A percentile compares a stretch with the other conserved stretches of the same genome.
These are phyloP conservation scores for Penicillium coffeae DNA, from an alignment of 495 filamentous ascomycete species.

Conservation along the genomic window DNA sequence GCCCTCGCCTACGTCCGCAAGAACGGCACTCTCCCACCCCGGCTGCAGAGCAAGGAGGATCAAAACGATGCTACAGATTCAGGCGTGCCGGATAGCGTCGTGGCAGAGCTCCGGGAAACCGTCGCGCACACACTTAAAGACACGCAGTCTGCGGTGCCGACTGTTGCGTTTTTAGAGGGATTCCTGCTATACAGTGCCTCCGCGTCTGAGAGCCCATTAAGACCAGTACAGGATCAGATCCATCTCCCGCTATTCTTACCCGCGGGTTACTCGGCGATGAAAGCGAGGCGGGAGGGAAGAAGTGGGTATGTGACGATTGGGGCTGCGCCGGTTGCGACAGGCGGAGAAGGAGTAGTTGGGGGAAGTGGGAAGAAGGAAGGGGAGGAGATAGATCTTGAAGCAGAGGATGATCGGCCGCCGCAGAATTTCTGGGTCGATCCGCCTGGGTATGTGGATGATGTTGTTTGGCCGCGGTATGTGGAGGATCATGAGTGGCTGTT, in stretches of 20 bases:
- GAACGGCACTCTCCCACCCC: conserved; percentile 62
- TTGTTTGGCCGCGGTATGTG: conserved; percentile 95
- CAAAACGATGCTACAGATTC: conserved; percentile 61
- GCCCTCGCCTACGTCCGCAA: conserved; percentile 60
- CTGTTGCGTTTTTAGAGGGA: conserved; percentile 65
- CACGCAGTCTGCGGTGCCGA: conserved; percentile 10
- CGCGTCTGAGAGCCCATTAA: conserved; percentile 3
- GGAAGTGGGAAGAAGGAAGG: neutral
- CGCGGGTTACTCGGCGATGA: conserved; percentile 56
- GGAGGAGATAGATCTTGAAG: conserved; percentile 31
- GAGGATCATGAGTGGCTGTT: conserved; percentile 74
- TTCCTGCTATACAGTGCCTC: conserved; percentile 71
- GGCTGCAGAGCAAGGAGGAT: conserved; percentile 70
- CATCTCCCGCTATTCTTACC: conserved; percentile 75
- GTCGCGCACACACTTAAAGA: conserved; percentile 5
- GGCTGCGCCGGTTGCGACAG: conserved; percentile 22
- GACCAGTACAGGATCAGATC: conserved; percentile 50
- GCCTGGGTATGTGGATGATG: conserved; percentile 85
- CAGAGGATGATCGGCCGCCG: conserved; percentile 39
- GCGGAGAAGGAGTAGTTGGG: neutral
- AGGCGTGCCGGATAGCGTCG: conserved; percentile 27
- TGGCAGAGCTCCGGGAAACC: conserved; percentile 15
- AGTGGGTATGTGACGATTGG: conserved; percentile 81
- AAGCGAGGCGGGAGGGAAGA: conserved; percentile 63
- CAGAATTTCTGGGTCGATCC: conserved; percentile 93